Base-by-base conservation (phyloP, 768 basidiomycete species). In the Kwoniella pini region DNA sequence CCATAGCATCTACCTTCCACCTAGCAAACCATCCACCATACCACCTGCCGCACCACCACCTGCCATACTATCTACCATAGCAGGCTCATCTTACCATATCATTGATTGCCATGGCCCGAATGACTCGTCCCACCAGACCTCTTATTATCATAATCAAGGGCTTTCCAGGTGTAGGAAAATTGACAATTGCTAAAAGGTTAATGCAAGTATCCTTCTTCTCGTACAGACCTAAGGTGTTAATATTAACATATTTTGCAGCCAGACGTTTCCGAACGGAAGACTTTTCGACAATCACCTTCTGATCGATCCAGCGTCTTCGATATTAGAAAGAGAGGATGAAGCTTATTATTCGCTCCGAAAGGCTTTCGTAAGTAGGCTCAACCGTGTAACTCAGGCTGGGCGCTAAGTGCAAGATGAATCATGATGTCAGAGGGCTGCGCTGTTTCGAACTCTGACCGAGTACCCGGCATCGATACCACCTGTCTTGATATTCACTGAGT, bases 301-400 rank as follows among this genome's bases (percentile, higher is more conserved):
- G 0, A 66, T 66, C 21, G 65, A 66, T 52, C 44, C 46, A 15
- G 60, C 56, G 9, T 49, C 65, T 0, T 49, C 60, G 4, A 31
- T 66, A 1, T 62, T 54, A 11, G 52, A n/a, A 66, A 21, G 60
- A 21, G 28, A 46, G 0, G 44, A 57, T 28, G 40, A 51, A 6
- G 55, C 45, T 10, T 66, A 54, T 43, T 44, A 28, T 2, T 44
- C 60, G 13, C 46, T 66, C 7, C 44, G 65, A 21, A 52, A 56
- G 24, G 65, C 43, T 11, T 40, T 66, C 15, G 65, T 66, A n/a
- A 54, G 65, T n/a, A n/a, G n/a, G n/a, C n/a, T n/a, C n/a, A n/a
- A n/a, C n/a, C n/a, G n/a, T n/a, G n/a, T n/a, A n/a, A n/a, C n/a
- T n/a, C n/a, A n/a, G n/a, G n/a, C n/a, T n/a, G n/a, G n/a, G n/a